These are phyloP conservation scores for Pestalotiopsis sp. DNA, from an alignment of 2,329 filamentous ascomycete genomes.

Conservation along the genomic window DNA sequence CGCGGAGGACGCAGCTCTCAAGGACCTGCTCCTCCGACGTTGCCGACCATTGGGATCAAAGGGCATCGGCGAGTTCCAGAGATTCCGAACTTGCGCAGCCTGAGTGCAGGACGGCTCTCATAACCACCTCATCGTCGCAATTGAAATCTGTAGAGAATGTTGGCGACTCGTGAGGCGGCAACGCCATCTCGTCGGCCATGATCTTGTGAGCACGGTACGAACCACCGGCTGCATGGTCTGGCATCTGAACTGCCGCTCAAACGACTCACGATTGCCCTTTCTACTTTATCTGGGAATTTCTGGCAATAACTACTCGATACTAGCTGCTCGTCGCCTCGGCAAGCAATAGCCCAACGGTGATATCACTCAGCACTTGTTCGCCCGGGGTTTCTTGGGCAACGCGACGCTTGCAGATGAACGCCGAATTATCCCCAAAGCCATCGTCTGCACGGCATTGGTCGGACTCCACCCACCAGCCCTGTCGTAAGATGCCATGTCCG, in stretches of 20 bases:
- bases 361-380: not conserved
- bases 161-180: not conserved
- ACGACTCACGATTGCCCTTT: not conserved
- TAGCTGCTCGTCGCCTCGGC: not conserved
- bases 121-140: not conserved
- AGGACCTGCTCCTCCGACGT: not conserved
- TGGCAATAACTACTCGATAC: not conserved
- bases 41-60: not conserved
- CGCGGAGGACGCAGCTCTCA: not conserved
- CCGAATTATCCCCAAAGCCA: conserved; percentile 10
- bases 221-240: not conserved
- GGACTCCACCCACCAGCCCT: not conserved
- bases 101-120: not conserved
- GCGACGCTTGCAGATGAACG: not conserved
- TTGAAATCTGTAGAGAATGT: not conserved
- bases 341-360: not conserved
- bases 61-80: not conserved
- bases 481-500: not conserved
- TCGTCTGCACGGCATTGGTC: not conserved
- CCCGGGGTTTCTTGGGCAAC: not conserved
- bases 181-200: not conserved
- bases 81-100: not conserved
- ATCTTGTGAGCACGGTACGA: not conserved
- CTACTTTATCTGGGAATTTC: not conserved
- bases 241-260: not conserved